Evolutionary conservation across 2,329 filamentous ascomycete species (phyloP).

Genomic region (Triangularia verruculosa): DNA sequence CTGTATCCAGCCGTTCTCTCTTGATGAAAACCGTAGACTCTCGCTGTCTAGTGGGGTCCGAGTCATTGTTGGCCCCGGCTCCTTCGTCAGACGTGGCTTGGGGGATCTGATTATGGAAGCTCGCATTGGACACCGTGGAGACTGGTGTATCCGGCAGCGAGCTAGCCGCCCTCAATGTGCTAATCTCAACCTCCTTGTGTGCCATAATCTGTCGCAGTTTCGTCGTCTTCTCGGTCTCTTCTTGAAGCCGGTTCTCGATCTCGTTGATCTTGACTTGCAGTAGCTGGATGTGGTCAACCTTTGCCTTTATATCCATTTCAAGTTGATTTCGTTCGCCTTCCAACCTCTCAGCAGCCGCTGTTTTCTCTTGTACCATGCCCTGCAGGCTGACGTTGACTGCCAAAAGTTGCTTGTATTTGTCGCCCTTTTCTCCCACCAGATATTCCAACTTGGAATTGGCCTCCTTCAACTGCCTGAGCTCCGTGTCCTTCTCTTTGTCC

Average conservation of each 20-base stretch:
- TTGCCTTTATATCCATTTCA: not conserved
- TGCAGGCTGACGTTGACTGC: not conserved
- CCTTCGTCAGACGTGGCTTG: not conserved
- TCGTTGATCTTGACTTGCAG: not conserved
- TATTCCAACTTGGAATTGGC: not conserved
- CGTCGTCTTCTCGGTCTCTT: not conserved
- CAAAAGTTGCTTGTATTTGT: not conserved
- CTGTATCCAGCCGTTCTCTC: not conserved
- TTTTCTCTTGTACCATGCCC: not conserved
- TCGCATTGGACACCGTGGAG: not conserved
- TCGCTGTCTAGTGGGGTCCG: not conserved
- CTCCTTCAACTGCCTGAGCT: not conserved
- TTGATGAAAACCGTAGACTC: not conserved
- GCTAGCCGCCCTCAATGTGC: not conserved
- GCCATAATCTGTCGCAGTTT: not conserved
- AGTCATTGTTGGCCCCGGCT: not conserved
- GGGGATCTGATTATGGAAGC: not conserved
- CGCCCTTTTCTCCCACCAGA: not conserved
- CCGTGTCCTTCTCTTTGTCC: not conserved
- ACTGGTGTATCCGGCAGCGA: not conserved
- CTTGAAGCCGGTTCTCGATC: not conserved
- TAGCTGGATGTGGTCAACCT: not conserved
- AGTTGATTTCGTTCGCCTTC: not conserved
- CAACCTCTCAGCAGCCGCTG: not conserved
- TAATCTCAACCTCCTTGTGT: not conserved